Evolutionary conservation across 1,284 basidiomycete genomes (phyloP), one percentile per base, ranked within the genome.

Genomic region (Nidula niveotomentosa): DNA sequence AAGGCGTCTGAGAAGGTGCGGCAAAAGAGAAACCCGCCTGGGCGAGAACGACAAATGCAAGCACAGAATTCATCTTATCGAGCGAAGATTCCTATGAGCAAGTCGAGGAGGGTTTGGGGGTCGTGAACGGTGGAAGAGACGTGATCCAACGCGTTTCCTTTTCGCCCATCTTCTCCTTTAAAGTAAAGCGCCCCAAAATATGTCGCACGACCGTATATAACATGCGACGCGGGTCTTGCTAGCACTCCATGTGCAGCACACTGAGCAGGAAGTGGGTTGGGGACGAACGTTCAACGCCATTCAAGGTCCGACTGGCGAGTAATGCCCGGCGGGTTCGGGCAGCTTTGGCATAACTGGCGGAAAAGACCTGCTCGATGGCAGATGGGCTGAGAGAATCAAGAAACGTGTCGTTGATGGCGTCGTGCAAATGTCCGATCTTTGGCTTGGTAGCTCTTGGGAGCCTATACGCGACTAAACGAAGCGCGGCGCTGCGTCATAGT

Each of bases 1-100:
- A 45, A 56, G 44, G 37, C 23, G 30, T 47, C 41, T 53, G 53
- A 49, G 36, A 23, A 13, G 46, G 46, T 41, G 39, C 35, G 33
- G 48, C 10, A 34, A 35, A 13, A n/a, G 13, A n/a, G 15, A 15
- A 33, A 12, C 48, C 15, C 18, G 6, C 45, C 45, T 15, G 18
- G 45, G 18, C 45, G 18, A 41, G 45, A 10, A 46, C 10, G 18
- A 23, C 7, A 23, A 46, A 46, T 10, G n/a, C 18, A 23, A 23
- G 45, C 2, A 46, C 2, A 6, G 6, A 46, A 2, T n/a, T 12
- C 45, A 46, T 46, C 18, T n/a, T 46, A 23, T n/a, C 12, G 3
- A 23, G 18, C 12, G 18, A 12, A 41, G 23, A 23, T 23, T 23
- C 23, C 23, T 23, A 23, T 23, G 23, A 2, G 23, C 2, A 4